These are phyloP conservation scores for Larix sibirica DNA, from an alignment of 83 land plant genomes.

Conservation along the genomic window DNA sequence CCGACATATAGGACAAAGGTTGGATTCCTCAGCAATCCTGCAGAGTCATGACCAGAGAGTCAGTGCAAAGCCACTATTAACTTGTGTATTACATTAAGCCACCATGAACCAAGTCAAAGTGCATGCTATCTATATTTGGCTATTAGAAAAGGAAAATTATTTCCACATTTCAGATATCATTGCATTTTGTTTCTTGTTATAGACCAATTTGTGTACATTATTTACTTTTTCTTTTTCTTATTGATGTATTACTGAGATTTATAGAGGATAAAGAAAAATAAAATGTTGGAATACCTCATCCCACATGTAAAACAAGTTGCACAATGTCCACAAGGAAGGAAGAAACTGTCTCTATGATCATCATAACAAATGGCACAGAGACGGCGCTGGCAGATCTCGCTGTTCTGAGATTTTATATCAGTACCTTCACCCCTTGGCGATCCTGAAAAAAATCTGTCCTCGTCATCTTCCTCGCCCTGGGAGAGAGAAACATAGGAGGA, in stretches of 20 bases:
- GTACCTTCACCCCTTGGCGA: slow-evolving; percentile 4
- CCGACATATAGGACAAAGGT: slow-evolving; percentile 57
- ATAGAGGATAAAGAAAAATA: background rate
- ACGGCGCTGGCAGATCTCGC: slow-evolving; percentile 24
- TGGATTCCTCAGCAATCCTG: slow-evolving; percentile 59
- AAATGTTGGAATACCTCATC: slow-evolving; percentile 36
- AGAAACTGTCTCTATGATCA: slow-evolving; percentile 58
- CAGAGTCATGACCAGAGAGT: background rate
- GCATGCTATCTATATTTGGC: background rate
- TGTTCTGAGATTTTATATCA: slow-evolving; percentile 23
- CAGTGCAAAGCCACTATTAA: background rate
- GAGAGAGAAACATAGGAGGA: slow-evolving; percentile 65
- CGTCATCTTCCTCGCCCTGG: slow-evolving; percentile 44
- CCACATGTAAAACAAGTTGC: slow-evolving; percentile 65
- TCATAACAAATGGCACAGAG: slow-evolving; percentile 57
- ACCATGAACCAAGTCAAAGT: slow-evolving; percentile 2
- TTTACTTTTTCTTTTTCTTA: background rate
- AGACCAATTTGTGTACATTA: background rate
- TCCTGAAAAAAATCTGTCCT: slow-evolving; percentile 14
- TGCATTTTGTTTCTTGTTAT: background rate
- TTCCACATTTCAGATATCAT: background rate
- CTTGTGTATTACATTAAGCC: background rate
- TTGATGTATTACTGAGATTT: background rate
- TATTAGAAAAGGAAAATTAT: background rate
- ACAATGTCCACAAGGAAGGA: slow-evolving; percentile 70